Evolutionary conservation across 2,329 filamentous ascomycete species (phyloP).

Genomic region (Aphanoascus verrucosus): DNA sequence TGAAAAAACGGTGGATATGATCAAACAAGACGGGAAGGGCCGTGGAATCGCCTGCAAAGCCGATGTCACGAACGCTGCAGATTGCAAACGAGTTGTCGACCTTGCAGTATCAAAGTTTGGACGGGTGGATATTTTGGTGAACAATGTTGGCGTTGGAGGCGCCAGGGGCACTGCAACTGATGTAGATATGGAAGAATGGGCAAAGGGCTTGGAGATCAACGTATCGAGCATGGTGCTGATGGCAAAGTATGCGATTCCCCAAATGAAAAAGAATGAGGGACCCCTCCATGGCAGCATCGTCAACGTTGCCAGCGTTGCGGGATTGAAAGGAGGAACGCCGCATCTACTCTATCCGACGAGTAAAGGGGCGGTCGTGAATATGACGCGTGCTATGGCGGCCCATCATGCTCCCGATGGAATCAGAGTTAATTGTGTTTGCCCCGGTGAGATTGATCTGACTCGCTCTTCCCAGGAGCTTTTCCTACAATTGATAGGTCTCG

Average conservation of each 20-base stretch:
- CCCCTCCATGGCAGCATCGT: slow-evolving; percentile 44
- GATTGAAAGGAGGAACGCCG: slow-evolving; percentile 45
- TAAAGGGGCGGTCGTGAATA: slow-evolving; percentile 46
- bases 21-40: slow-evolving; percentile 32
- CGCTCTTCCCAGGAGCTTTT: background rate
- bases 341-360: slow-evolving; percentile 45
- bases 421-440: slow-evolving; percentile 47
- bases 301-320: slow-evolving; percentile 54
- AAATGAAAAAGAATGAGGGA: slow-evolving; percentile 46
- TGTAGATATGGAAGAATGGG: slow-evolving; percentile 50
- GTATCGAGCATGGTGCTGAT: slow-evolving; percentile 56
- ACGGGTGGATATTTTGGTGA: slow-evolving; percentile 52
- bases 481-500: background rate
- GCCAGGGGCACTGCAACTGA: slow-evolving; percentile 49
- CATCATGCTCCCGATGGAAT: slow-evolving; percentile 44
- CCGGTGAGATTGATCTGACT: slow-evolving; percentile 25
- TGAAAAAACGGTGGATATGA: slow-evolving; percentile 45
- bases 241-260: slow-evolving; percentile 51
- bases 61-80: slow-evolving; percentile 45
- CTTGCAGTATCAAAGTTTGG: slow-evolving; percentile 42
- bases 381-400: slow-evolving; percentile 47
- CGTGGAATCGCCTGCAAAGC: slow-evolving; percentile 37
- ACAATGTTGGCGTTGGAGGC: slow-evolving; percentile 54
- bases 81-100: slow-evolving; percentile 40
- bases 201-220: slow-evolving; percentile 49